Base-by-base conservation (phyloP, 257 asterid genomes). In the Solanum paucissectum region DNA sequence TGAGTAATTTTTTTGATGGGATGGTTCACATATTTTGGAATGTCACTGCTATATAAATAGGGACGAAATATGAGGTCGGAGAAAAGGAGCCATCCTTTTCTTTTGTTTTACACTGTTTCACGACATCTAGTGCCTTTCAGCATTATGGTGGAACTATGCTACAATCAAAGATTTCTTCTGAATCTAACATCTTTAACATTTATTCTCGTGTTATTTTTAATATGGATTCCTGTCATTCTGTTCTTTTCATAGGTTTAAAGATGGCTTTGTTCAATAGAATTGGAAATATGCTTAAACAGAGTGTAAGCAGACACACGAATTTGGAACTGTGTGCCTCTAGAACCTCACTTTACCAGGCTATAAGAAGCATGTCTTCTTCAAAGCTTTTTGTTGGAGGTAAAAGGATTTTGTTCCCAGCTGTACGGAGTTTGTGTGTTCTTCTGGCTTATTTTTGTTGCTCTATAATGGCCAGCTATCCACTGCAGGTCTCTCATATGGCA, bases 371-470 rank as follows among this genome's bases (percentile, higher is more conserved):
- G 73, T 86, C 98, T 49, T 94, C 96, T 82, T 92, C 98, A 29
- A 95, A 95, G 93, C 92, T 96, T 89, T 96, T 94, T 90, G 93
- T 96, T 90, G 99, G 99, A 95, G 98, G 99, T 96, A 83, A 37
- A 37, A 68, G 55, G 68, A 44, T 34, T 18, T 81, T 81, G 83
- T 27, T 37, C 89, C 40, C 81, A 33, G 37, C 76, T 36, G 60
- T 44, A 14, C 69, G 33, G 87, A 79, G 72, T 64, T 40, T 34
- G 14, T 13, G 9, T 74, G 49, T 14, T 21, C 71, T 38, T 29
- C 52, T 75, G 79, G 34, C 33, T 32, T 77, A 10, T 66, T 42
- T 33, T 72, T 25, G 52, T 7, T 73, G 42, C 23, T 52, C 88
- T 77, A n/a, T 72, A n/a, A 72, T 88, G 14, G 44, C 27, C 85